These are phyloP conservation scores for Mitragyna speciosa DNA, from an alignment of 257 asterid genomes.

Conservation along the genomic window DNA sequence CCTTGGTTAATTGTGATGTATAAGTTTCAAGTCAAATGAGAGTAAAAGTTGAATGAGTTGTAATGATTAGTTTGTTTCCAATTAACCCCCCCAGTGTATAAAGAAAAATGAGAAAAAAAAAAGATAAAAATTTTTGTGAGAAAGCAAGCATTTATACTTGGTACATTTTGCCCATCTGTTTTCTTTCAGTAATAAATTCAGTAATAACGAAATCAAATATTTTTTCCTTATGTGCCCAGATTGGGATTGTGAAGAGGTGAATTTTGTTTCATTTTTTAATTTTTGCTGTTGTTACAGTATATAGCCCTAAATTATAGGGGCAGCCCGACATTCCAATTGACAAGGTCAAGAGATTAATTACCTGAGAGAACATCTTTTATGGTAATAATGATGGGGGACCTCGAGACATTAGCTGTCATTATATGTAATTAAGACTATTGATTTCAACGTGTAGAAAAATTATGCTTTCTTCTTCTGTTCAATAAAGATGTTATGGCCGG, in stretches of 20 bases:
- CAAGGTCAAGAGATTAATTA: slow-evolving; percentile 20
- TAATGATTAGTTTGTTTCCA: neutral
- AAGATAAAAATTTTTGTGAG: neutral
- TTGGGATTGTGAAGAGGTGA: neutral
- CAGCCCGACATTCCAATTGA: slow-evolving; percentile 40
- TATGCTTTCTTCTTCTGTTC: slow-evolving; percentile 17
- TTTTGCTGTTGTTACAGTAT: too few species aligned
- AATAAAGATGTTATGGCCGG: neutral
- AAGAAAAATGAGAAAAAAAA: neutral
- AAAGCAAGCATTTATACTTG: neutral
- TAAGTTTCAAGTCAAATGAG: too few species aligned
- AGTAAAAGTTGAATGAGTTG: too few species aligned
- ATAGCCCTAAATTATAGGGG: slow-evolving; percentile 1
- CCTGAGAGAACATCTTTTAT: neutral
- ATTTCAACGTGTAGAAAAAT: slow-evolving; percentile 27
- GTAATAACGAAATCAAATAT: neutral
- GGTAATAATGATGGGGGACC: slow-evolving; percentile 36
- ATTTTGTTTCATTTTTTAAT: neutral
- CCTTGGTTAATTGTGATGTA: too few species aligned
- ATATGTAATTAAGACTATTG: slow-evolving; percentile 39
- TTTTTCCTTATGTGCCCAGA: neutral
- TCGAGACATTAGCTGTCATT: slow-evolving; percentile 30
- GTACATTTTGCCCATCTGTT: neutral
- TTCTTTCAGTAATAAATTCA: neutral
- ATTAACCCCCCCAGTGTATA: too few species aligned